phyloP scores from a whole-genome alignment of 1,284 basidiomycete species.

The Porogramme epimiltina region DNA sequence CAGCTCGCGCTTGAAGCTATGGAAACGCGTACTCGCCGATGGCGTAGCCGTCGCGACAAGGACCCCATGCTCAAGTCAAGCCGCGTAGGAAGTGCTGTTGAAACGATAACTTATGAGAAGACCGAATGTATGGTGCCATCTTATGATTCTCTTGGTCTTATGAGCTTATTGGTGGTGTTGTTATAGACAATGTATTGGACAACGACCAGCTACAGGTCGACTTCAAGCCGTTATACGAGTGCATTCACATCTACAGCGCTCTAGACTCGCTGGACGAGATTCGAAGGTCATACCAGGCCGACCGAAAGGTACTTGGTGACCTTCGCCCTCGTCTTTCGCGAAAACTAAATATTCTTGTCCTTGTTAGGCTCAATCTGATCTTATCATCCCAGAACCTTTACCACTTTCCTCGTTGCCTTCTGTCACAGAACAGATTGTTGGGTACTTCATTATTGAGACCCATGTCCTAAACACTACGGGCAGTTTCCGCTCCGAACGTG shows the following conservation, averaged over 20 bases:
- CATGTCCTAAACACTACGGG: constrained; percentile 90
- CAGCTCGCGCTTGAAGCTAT: constrained; percentile 89
- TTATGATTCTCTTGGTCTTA: neutral
- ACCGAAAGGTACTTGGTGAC: constrained; percentile 82
- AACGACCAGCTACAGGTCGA: constrained; percentile 89
- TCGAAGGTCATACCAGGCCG: constrained; percentile 92
- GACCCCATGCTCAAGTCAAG: constrained; percentile 75
- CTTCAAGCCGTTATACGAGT: constrained; percentile 95
- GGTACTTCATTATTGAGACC: constrained; percentile 97
- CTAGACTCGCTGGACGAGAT: constrained; percentile 89
- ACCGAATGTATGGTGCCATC: constrained; percentile 75
- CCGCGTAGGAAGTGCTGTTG: constrained; percentile 92
- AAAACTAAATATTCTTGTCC: neutral
- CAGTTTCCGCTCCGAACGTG: constrained; percentile 83
- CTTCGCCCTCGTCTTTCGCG: neutral
- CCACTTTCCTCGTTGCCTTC: constrained; percentile 50
- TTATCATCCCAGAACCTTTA: constrained; percentile 82
- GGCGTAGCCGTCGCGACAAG: constrained; percentile 81
- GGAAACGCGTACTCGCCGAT: constrained; percentile 82
- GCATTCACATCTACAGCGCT: constrained; percentile 95
- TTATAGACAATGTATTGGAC: constrained; percentile 85
- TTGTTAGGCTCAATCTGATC: constrained; percentile 88
- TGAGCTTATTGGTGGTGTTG: constrained; percentile 9
- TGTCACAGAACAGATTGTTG: constrained; percentile 93
- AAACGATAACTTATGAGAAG: constrained; percentile 92